Percentiles rank a stretch among this genome's conserved stretches.
Conservation (phyloP, 495 filamentous ascomycete genomes). For the Sporormia fimetaria region DNA sequence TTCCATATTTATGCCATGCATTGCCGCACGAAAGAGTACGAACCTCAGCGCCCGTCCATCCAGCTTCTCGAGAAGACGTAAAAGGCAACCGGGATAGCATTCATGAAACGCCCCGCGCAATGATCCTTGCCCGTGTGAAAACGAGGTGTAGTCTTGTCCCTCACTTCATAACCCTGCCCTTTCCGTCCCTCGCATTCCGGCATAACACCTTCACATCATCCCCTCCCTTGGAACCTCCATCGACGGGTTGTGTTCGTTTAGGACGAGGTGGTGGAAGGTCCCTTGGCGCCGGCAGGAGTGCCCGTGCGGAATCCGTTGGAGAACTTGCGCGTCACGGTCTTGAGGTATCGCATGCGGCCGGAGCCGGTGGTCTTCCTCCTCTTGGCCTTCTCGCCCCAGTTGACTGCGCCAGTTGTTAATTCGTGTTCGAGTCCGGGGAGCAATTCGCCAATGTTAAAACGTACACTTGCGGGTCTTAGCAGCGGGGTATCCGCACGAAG, state of each 20-base stretch:
- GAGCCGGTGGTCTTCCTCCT: slow-evolving; percentile 97
- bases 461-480: slow-evolving; percentile 98
- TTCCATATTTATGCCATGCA: slow-evolving; percentile 23
- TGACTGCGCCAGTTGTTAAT: slow-evolving; percentile 48
- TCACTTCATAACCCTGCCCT: slow-evolving; percentile 4
- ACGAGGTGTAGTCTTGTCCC: no score
- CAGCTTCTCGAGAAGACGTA: slow-evolving; percentile 1
- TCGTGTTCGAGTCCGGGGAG: slow-evolving; percentile 1
- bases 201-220: not conserved
- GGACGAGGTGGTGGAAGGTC: slow-evolving; percentile 35
- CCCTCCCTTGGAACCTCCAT: not conserved
- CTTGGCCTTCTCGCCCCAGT: slow-evolving; percentile 99
- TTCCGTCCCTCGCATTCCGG: slow-evolving; percentile 1
- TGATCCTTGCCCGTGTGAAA: slow-evolving; percentile 18
- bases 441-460: slow-evolving; percentile 33
- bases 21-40: no score
- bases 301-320: slow-evolving; percentile 94
- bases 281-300: slow-evolving; percentile 71
- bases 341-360: slow-evolving; percentile 85
- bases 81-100: slow-evolving; percentile 13
- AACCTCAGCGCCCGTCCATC: not conserved
- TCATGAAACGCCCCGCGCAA: slow-evolving; percentile 19
- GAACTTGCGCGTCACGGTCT: slow-evolving; percentile 78
- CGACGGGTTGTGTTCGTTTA: slow-evolving; percentile 9
- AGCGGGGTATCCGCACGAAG: slow-evolving; percentile 93